A percentile compares a stretch with the other conserved stretches of the same genome.
Conservation (phyloP, 2,329 filamentous ascomycete species). For the Ophidiomyces ophidiicola region DNA sequence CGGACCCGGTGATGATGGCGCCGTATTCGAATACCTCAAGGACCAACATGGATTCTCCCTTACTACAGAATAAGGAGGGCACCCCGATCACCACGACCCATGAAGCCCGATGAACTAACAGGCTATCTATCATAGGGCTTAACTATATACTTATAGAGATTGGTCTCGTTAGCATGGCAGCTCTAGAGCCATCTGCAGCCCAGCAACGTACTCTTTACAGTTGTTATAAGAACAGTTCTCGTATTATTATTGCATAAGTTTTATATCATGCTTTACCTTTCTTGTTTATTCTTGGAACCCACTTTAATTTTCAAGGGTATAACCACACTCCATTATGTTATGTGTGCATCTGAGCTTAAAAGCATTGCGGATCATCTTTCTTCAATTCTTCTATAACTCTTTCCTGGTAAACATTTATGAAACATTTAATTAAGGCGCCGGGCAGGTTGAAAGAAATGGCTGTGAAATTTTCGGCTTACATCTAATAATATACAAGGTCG, state of each 20-base stretch:
- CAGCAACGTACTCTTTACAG: neutral
- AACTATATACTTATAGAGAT: neutral
- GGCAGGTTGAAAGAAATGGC: no score
- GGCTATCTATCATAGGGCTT: slow-evolving; percentile 3
- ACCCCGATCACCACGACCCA: neutral
- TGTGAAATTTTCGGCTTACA: neutral
- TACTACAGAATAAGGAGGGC: slow-evolving; percentile 14
- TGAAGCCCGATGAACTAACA: slow-evolving; percentile 1
- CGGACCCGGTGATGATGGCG: slow-evolving; percentile 10
- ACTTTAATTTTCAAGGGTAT: no score
- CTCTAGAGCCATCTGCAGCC: neutral
- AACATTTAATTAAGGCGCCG: no score
- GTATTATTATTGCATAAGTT: neutral
- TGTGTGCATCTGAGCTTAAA: no score
- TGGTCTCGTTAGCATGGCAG: neutral
- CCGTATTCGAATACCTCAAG: slow-evolving; percentile 9
- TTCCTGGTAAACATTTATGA: no score
- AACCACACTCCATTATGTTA: no score
- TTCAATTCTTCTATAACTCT: no score
- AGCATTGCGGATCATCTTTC: no score
- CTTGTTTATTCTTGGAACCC: neutral
- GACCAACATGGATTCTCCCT: slow-evolving; percentile 15
- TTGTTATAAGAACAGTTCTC: neutral
- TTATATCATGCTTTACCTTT: neutral
- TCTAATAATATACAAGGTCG: slow-evolving; percentile 6